Percentiles rank a stretch among this genome's conserved stretches.
Evolutionary conservation across 2,329 filamentous ascomycete genomes (phyloP).

Genomic region (Apiospora malaysiana): DNA sequence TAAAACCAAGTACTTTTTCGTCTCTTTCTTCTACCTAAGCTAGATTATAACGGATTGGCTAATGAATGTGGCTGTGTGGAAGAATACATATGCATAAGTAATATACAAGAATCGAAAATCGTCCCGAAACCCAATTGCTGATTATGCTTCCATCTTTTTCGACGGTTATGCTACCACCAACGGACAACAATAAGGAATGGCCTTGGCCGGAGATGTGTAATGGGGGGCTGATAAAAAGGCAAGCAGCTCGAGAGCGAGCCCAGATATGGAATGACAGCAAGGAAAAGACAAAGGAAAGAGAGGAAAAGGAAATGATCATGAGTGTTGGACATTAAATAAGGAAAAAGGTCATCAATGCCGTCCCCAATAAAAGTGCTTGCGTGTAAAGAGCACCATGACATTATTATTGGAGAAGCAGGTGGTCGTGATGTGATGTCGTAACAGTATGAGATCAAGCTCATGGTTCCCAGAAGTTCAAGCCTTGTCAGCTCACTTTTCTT

Average conservation of each 20-base stretch:
- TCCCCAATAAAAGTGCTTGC: neutral
- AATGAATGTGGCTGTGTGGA: neutral
- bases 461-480: too few relatives aligned
- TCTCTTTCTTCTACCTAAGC: neutral
- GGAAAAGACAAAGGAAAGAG: neutral
- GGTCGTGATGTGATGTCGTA: neutral
- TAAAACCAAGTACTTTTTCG: neutral
- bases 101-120: neutral
- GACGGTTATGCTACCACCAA: neutral
- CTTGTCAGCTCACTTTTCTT: too few relatives aligned
- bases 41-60: neutral
- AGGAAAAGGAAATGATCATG: neutral
- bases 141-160: neutral
- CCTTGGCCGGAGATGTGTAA: neutral
- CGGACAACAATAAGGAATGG: neutral
- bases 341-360: constrained; percentile 1
- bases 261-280: neutral
- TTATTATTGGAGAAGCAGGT: neutral
- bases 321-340: constrained; percentile 3
- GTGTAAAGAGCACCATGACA: neutral
- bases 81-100: neutral
- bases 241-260: constrained; percentile 12
- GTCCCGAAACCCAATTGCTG: neutral
- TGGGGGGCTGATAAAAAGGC: neutral
- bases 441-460: too few relatives aligned